Evolutionary conservation across 164 flowering plant genomes (phyloP).

Genomic region (Paratinospora sagittata): DNA sequence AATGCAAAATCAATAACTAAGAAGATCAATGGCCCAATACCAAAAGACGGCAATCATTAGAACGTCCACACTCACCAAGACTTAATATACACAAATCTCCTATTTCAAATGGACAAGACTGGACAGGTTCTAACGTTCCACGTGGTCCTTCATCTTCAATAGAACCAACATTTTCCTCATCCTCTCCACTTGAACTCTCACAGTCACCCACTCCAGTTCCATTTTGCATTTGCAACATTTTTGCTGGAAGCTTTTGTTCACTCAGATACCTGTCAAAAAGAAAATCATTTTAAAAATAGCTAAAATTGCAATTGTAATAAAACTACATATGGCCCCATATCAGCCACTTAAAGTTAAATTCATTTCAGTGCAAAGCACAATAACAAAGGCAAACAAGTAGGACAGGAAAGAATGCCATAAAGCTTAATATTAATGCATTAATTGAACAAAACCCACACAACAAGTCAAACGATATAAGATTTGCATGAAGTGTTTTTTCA

Average conservation of each 20-base stretch:
- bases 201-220: slow-evolving; percentile 25
- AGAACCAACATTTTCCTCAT: slow-evolving; percentile 34
- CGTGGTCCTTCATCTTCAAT: slow-evolving; percentile 28
- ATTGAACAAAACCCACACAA: too few species aligned
- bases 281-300: neutral
- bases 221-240: slow-evolving; percentile 51
- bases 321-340: too few species aligned
- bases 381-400: too few species aligned
- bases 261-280: slow-evolving; percentile 55
- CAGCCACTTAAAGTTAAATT: too few species aligned
- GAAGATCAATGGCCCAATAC: neutral
- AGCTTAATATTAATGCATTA: too few species aligned
- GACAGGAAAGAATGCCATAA: too few species aligned
- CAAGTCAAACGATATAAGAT: too few species aligned
- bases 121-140: slow-evolving; percentile 13
- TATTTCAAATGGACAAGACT: slow-evolving; percentile 35
- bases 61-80: slow-evolving; percentile 42
- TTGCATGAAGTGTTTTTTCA: too few species aligned
- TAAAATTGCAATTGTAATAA: neutral
- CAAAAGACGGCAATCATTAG: neutral
- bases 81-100: slow-evolving; percentile 56
- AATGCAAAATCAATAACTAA: neutral
- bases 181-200: slow-evolving; percentile 40
- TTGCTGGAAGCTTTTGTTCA: slow-evolving; percentile 64
- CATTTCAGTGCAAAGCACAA: too few species aligned